Evolutionary conservation across 1,139 yeast species (phyloP).

Genomic region (Taphrina wiesneri): DNA sequence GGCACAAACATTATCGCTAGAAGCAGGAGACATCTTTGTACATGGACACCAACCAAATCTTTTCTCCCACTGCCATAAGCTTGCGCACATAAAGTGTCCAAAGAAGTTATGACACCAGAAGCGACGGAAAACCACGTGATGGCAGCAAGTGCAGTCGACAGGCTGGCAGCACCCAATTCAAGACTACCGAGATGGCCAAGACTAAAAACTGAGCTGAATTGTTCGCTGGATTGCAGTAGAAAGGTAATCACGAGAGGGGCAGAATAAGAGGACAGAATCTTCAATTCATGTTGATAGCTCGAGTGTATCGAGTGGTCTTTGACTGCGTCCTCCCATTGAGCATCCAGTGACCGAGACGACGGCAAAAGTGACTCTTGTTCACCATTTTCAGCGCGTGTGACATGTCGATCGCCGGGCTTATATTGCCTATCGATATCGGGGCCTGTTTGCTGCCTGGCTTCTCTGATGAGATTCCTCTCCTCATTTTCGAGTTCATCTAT

Average conservation of each 20-base stretch:
- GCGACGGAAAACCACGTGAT: conserved; percentile 74
- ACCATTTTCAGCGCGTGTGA: not conserved
- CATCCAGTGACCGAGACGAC: not conserved
- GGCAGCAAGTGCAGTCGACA: conserved; percentile 85
- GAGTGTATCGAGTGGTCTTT: conserved; percentile 14
- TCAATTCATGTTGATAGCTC: conserved; percentile 48
- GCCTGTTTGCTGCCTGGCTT: not conserved
- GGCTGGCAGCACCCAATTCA: conserved; percentile 75
- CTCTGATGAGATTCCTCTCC: conserved; percentile 27
- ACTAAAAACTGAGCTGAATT: conserved; percentile 79
- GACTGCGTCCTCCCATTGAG: conserved; percentile 18
- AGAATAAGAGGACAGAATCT: conserved; percentile 51
- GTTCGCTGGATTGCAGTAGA: conserved; percentile 74
- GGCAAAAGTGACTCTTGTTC: not conserved
- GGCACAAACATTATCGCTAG: conserved; percentile 44
- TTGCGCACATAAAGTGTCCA: conserved; percentile 81
- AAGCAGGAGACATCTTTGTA: conserved; percentile 54
- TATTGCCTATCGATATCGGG: not conserved
- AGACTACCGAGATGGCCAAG: conserved; percentile 80
- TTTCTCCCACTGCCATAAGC: conserved; percentile 57
- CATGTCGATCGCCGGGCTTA: not conserved
- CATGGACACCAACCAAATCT: conserved; percentile 58
- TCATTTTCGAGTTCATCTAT: conserved; percentile 32
- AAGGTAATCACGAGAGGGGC: conserved; percentile 72
- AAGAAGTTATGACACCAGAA: conserved; percentile 83